Base-by-base conservation (phyloP, 1,284 basidiomycete species). In the Trichosporon ovoides region DNA sequence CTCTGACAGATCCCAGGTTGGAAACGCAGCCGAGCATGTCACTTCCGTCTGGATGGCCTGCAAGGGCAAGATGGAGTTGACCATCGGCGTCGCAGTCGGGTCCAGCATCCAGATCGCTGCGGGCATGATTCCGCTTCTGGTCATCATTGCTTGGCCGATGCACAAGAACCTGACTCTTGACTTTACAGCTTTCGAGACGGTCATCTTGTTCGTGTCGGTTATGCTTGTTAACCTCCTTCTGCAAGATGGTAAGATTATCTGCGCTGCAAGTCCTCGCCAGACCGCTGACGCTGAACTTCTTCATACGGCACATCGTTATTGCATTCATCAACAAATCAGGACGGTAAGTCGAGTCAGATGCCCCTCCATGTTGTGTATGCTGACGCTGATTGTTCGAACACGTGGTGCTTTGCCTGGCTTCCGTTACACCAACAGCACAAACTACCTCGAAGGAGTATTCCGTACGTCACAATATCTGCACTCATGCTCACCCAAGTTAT, bases 101-200 rank as follows among this genome's bases (percentile, higher is more conserved):
- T 89, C 87, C 62, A 89, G 87, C 6, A 95, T 97, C 63, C 91
- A 93, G 87, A 92, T 94, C 67, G 87, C 91, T 0, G 82, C 88
- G 2, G 90, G 93, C 64, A 89, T 93, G 56, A 83, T 94, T 20
- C 91, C 91, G 1, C 78, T 92, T 28, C 80, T 94, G 54, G 89
- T 93, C 53, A 83, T 91, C 61, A 79, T 91, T 61, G 89, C 88
- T 19, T 91, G 88, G 89, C 82, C 83, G 14, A 82, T 89, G 52
- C n/a, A 83, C 54, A 87, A 90, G 71, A 82, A 89, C 59, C 79
- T 96, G 43, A 93, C 89, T 0, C 80, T 94, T 22, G 89, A 86
- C 81, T 92, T 92, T 68, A 84, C 68, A 36, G 70, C 71, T 58
- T 73, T 73, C 22, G 76, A 91, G 84, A 94, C 91, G 2, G 84